Evolutionary conservation across 2,329 filamentous ascomycete species (phyloP), one percentile per base, ranked within the genome.

Genomic region (Colletotrichum tabaci): DNA sequence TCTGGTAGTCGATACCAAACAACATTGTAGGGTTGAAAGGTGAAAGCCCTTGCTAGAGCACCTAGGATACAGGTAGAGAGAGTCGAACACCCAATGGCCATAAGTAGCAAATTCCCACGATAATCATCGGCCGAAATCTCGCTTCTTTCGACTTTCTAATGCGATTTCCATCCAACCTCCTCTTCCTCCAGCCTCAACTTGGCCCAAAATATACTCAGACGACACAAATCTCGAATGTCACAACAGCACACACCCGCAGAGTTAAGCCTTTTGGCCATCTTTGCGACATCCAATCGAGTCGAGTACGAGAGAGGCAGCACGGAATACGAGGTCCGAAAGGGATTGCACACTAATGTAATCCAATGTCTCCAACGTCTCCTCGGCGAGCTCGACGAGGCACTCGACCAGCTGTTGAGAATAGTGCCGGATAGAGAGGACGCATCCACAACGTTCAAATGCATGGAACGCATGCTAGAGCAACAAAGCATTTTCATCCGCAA

Each of bases 301-400:
- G 64, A 63, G 38, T 58, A 68, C 50, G 68, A 67, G 21, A 68
- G 68, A 23, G 21, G 30, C 15, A 47, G 49, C n/a, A 44, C 68
- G 13, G 57, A 57, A n/a, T 44, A 63, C n/a, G 23, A 23, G 7
- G 23, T 13, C 6, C 64, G 61, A 23, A 56, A 44, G 16, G 58
- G 68, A 12, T 38, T 52, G 12, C 4, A 44, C 12, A 10, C 50
- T 21, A 46, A 62, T 6, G 65, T 58, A 21, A 30, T 46, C 4
- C n/a, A 57, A 30, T 26, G 46, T 16, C 46, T 68, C 6, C 68
- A 35, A 30, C 50, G 46, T 18, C 46, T 71, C 18, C 57, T 16
- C 4, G 8, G 58, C 9, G 65, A 62, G 13, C 50, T 46, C 21
- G 50, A 63, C 16, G 26, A 55, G 38, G 52, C 38, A 4, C 23